Percentiles rank a stretch among this genome's conserved stretches.
These are phyloP conservation scores for Trichosporon sp. DNA, from an alignment of 1,284 basidiomycete genomes.

Conservation along the genomic window DNA sequence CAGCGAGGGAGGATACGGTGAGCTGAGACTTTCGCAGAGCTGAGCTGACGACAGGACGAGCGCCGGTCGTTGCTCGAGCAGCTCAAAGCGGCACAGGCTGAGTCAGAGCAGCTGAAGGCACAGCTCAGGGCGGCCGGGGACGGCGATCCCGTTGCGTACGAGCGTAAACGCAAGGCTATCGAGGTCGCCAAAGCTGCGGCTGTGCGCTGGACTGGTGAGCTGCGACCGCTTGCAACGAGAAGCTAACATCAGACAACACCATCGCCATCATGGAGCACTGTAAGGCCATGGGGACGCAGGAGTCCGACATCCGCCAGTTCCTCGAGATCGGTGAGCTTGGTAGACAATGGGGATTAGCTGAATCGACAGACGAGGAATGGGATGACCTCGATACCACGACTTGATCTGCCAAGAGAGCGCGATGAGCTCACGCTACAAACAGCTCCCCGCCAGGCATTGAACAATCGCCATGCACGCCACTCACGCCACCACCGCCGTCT, in stretches of 20 bases:
- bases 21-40: neutral
- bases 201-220: slow-evolving; percentile 72
- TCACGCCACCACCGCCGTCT: neutral
- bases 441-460: too few relatives aligned
- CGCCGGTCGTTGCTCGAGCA: slow-evolving; percentile 53
- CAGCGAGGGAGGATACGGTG: neutral
- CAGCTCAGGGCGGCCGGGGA: slow-evolving; percentile 63
- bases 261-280: slow-evolving; percentile 24
- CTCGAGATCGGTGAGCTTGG: slow-evolving; percentile 34
- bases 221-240: neutral
- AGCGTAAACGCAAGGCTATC: slow-evolving; percentile 64
- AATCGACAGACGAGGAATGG: slow-evolving; percentile 21
- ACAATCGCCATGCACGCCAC: too few relatives aligned
- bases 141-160: slow-evolving; percentile 72
- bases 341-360: neutral
- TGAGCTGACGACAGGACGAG: slow-evolving; percentile 51
- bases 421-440: too few relatives aligned
- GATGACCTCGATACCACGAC: slow-evolving; percentile 17
- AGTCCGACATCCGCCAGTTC: slow-evolving; percentile 20
- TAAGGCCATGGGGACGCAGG: slow-evolving; percentile 12
- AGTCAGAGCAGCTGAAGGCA: slow-evolving; percentile 49
- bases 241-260: slow-evolving; percentile 33
- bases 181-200: slow-evolving; percentile 71
- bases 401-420: too few relatives aligned
- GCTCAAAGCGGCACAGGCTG: slow-evolving; percentile 38